A percentile compares a stretch with the other conserved stretches of the same genome.
phyloP scores from a whole-genome alignment of 2,329 filamentous ascomycete genomes.

The Pseudogymnoascus sp. region DNA sequence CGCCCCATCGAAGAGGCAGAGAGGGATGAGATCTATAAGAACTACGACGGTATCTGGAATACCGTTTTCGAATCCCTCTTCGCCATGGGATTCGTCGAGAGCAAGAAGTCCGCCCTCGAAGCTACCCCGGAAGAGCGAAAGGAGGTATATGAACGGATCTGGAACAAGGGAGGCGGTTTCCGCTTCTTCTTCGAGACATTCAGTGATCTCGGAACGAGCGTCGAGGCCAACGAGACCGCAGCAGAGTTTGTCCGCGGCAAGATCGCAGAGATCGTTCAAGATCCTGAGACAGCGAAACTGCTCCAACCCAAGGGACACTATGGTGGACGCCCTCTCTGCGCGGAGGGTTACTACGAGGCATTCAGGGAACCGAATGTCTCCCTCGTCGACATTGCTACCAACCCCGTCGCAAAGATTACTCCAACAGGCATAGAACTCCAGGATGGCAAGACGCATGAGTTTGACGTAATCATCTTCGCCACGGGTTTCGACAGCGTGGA shows the following conservation, averaged over 20 bases:
- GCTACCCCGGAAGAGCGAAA: constrained; percentile 6
- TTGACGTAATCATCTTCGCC: constrained; percentile 31
- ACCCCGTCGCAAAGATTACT: constrained; percentile 35
- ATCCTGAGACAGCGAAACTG: constrained; percentile 17
- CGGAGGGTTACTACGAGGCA: constrained; percentile 44
- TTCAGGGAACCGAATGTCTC: constrained; percentile 40
- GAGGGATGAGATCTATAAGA: constrained; percentile 18
- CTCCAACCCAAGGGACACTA: constrained; percentile 17
- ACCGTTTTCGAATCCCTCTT: constrained; percentile 21
- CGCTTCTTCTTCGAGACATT: constrained; percentile 28
- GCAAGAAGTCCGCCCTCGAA: constrained; percentile 18
- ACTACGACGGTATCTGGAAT: background rate
- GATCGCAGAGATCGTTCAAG: constrained; percentile 22
- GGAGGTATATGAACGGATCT: background rate
- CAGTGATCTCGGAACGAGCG: constrained; percentile 19
- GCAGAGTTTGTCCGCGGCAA: constrained; percentile 22
- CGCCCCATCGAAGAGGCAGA: constrained; percentile 13
- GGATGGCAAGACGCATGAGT: constrained; percentile 23
- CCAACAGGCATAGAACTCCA: constrained; percentile 30
- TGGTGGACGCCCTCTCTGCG: constrained; percentile 33
- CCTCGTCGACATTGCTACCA: constrained; percentile 38
- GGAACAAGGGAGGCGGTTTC: constrained; percentile 19
- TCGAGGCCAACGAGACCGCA: constrained; percentile 23
- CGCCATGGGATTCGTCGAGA: constrained; percentile 31
- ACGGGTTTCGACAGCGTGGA: constrained; percentile 34